Evolutionary conservation across 208 protist species (phyloP).

Genomic region (Trypanosoma cruzi): DNA sequence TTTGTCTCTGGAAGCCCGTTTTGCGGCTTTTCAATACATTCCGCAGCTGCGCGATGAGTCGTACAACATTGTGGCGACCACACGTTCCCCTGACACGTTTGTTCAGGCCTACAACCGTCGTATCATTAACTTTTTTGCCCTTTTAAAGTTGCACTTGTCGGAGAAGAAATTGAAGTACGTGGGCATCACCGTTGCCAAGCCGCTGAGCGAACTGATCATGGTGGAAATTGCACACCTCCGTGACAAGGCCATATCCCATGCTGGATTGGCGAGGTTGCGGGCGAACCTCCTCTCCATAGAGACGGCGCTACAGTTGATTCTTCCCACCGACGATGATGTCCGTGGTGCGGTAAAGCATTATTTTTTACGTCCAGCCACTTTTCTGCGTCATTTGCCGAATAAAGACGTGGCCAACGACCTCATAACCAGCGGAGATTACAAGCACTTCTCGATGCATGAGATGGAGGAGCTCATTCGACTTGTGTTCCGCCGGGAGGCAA

Average conservation of each 20-base stretch:
- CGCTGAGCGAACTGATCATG: slow-evolving; percentile 80
- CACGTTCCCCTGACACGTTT: slow-evolving; percentile 77
- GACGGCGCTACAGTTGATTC: slow-evolving; percentile 69
- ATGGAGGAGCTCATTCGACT: slow-evolving; percentile 80
- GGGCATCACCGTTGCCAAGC: slow-evolving; percentile 62
- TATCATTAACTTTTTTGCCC: slow-evolving; percentile 70
- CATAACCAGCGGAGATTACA: slow-evolving; percentile 78
- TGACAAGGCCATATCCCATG: slow-evolving; percentile 76
- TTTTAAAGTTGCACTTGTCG: slow-evolving; percentile 65
- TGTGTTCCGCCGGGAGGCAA: slow-evolving; percentile 75
- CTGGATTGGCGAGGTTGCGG: slow-evolving; percentile 54
- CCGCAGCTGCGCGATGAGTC: slow-evolving; percentile 88
- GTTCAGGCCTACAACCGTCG: slow-evolving; percentile 80
- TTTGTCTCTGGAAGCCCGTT: slow-evolving; percentile 80
- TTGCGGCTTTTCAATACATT: slow-evolving; percentile 77
- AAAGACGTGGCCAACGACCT: slow-evolving; percentile 79
- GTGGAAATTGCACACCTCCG: slow-evolving; percentile 79
- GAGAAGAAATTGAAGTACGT: slow-evolving; percentile 72
- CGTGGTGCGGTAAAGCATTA: slow-evolving; percentile 59
- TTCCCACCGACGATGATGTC: slow-evolving; percentile 71
- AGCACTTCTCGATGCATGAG: slow-evolving; percentile 54
- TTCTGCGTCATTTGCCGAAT: slow-evolving; percentile 80
- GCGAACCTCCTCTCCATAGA: slow-evolving; percentile 81
- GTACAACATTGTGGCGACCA: slow-evolving; percentile 69
- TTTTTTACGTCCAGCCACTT: slow-evolving; percentile 68